phyloP scores from a whole-genome alignment of 176 grass and related monocot species.

The Carex myosuroides region DNA sequence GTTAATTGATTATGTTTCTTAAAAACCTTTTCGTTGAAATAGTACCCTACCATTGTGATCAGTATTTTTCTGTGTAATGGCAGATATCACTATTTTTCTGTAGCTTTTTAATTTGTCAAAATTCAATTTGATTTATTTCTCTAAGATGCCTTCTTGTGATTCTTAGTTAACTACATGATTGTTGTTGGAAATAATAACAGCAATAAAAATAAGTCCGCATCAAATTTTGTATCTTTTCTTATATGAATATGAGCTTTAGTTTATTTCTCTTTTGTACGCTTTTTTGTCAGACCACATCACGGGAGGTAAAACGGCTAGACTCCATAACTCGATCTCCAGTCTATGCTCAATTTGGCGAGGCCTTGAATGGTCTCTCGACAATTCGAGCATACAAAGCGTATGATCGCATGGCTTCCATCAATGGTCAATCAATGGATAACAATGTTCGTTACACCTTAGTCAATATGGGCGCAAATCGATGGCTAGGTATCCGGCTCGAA shows the following conservation, averaged over 20 bases:
- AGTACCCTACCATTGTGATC: background rate
- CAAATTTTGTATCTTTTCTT: background rate
- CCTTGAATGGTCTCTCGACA: slow-evolving; percentile 89
- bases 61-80: background rate
- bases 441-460: slow-evolving; percentile 95
- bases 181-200: background rate
- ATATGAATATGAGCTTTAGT: background rate
- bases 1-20: background rate
- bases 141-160: background rate
- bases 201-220: background rate
- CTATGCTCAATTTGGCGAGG: slow-evolving; percentile 94
- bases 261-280: slow-evolving; percentile 7
- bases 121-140: background rate
- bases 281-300: slow-evolving; percentile 61
- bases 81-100: background rate
- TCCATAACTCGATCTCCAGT: slow-evolving; percentile 96
- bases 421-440: slow-evolving; percentile 95
- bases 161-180: background rate
- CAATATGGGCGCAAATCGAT: slow-evolving; percentile 87
- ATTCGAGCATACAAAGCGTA: slow-evolving; percentile 96
- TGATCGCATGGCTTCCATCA: slow-evolving; percentile 91
- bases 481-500: slow-evolving; percentile 94
- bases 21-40: slow-evolving; percentile 6
- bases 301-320: slow-evolving; percentile 94
- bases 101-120: slow-evolving; percentile 3